Evolutionary conservation across 2,329 filamentous ascomycete species (phyloP).

Genomic region (Fusarium penzigii): DNA sequence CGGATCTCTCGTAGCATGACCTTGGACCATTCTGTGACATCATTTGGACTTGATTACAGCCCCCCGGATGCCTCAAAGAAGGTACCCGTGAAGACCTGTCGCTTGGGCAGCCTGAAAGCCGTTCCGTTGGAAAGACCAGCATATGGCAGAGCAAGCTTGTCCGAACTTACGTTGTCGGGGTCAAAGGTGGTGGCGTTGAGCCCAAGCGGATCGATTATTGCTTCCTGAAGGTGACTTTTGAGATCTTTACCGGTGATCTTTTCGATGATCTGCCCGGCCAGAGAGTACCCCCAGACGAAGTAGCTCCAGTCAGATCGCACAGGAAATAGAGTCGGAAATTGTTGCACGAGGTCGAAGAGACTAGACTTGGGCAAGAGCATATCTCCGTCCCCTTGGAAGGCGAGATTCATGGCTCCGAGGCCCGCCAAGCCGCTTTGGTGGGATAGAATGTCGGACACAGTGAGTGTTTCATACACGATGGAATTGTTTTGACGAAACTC

Average conservation of each 20-base stretch:
- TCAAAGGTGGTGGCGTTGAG: not conserved
- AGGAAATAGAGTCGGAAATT: not conserved
- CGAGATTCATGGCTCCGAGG: not conserved
- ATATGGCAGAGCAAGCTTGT: not conserved
- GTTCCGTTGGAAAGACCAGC: not conserved
- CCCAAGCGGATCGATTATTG: not conserved
- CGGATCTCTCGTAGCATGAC: not conserved
- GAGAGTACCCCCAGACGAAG: constrained; percentile 2
- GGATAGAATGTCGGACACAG: constrained; percentile 3
- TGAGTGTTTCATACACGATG: not conserved
- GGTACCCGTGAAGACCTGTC: not conserved
- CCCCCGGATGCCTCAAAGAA: constrained; percentile 3
- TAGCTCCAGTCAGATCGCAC: constrained; percentile 5
- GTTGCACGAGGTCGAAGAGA: not conserved
- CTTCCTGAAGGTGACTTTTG: not conserved
- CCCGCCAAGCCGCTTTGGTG: constrained; percentile 1
- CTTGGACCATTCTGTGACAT: not conserved
- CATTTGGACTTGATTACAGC: not conserved
- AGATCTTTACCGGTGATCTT: not conserved
- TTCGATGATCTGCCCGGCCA: not conserved
- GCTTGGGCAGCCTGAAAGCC: not conserved
- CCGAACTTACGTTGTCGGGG: not conserved
- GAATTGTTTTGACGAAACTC: not conserved
- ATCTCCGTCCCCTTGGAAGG: constrained; percentile 6
- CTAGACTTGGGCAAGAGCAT: not conserved